phyloP scores from a whole-genome alignment of 345 rosid genomes.

The Sonneratia alba region DNA sequence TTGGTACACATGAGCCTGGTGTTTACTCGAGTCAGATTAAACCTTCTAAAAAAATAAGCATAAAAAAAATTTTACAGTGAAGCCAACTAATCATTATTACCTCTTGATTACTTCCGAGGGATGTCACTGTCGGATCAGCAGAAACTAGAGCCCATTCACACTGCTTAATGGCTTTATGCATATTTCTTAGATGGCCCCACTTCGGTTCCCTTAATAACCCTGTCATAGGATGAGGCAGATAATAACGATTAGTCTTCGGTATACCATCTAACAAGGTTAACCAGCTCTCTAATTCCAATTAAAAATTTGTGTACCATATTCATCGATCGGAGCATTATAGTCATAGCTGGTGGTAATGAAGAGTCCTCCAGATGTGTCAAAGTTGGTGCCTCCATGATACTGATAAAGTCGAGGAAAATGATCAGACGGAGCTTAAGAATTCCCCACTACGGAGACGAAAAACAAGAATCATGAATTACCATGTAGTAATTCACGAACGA shows the following conservation, averaged over 20 bases:
- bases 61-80: neutral
- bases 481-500: constrained; percentile 39
- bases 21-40: neutral
- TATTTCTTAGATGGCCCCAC: constrained; percentile 36
- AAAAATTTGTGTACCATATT: constrained; percentile 21
- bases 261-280: neutral
- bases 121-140: constrained; percentile 28
- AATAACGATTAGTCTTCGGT: neutral
- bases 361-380: constrained; percentile 38
- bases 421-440: neutral
- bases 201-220: constrained; percentile 36
- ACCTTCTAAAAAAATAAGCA: neutral
- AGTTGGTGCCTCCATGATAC: constrained; percentile 51
- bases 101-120: constrained; percentile 29
- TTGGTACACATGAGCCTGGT: constrained; percentile 35
- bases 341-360: constrained; percentile 45
- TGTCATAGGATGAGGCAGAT: constrained; percentile 8
- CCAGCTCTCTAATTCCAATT: no score
- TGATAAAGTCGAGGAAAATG: constrained; percentile 3
- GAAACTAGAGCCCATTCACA: constrained; percentile 37
- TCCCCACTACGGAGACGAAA: neutral
- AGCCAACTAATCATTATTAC: constrained; percentile 11
- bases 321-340: constrained; percentile 44
- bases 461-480: constrained; percentile 8
- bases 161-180: constrained; percentile 38